Conservation (phyloP, 257 asterid species). For the Rauvolfia tetraphylla region DNA sequence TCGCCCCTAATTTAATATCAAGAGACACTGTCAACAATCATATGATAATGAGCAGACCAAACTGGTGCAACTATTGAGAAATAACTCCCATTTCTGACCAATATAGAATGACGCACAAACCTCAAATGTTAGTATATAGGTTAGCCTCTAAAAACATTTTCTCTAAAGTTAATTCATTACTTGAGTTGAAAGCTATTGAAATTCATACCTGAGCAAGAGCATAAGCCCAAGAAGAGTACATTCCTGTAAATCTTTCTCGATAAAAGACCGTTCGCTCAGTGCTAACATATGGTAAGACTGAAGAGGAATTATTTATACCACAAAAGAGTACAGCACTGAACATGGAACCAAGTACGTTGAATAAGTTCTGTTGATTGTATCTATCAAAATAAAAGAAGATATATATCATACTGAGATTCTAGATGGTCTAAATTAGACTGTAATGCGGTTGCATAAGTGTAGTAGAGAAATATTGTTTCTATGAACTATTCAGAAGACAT, state of each 20-base stretch:
- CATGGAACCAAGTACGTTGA: background rate
- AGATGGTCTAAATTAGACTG: too few relatives aligned
- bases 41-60: too few relatives aligned
- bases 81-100: too few relatives aligned
- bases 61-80: too few relatives aligned
- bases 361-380: slow-evolving; percentile 2
- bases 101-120: too few relatives aligned
- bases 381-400: background rate
- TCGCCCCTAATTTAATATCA: too few relatives aligned
- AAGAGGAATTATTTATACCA: slow-evolving; percentile 1
- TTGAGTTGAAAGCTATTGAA: background rate
- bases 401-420: background rate
- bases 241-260: slow-evolving; percentile 18
- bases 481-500: background rate
- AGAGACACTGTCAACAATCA: too few relatives aligned
- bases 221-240: slow-evolving; percentile 19
- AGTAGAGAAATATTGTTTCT: background rate
- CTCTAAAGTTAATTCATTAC: too few relatives aligned
- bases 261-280: slow-evolving; percentile 4
- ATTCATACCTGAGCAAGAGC: slow-evolving; percentile 13
- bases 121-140: too few relatives aligned
- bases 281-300: slow-evolving; percentile 6
- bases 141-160: background rate
- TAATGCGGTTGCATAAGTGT: too few relatives aligned
- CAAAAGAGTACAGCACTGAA: background rate